Conservation (phyloP, 1,284 basidiomycete genomes). For the Rhodofomes roseus region DNA sequence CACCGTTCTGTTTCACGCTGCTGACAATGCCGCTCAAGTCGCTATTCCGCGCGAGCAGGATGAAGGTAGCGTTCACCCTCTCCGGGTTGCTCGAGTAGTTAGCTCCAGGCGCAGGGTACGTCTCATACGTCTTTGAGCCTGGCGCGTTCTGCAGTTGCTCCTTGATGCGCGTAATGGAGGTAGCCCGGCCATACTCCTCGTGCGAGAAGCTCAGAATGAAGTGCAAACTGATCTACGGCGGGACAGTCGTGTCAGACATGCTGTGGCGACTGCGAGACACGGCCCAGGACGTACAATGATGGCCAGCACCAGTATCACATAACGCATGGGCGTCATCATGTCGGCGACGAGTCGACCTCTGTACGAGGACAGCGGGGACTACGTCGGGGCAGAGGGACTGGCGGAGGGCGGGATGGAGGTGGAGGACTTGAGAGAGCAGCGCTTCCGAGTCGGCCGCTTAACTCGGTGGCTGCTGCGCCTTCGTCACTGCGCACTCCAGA, state of each 20-base stretch:
- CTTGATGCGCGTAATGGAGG: slow-evolving; percentile 53
- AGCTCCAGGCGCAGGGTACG: slow-evolving; percentile 57
- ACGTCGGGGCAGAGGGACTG: neutral
- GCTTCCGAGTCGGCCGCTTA: neutral
- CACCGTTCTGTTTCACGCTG: slow-evolving; percentile 69
- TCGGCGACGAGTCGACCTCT: slow-evolving; percentile 25
- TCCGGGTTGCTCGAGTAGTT: slow-evolving; percentile 35
- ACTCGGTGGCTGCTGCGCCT: neutral
- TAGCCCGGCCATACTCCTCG: slow-evolving; percentile 63
- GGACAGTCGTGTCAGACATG: neutral
- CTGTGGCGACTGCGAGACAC: neutral
- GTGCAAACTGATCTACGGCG: slow-evolving; percentile 59
- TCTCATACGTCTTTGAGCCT: slow-evolving; percentile 46
- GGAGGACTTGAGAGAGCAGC: neutral
- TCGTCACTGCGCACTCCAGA: neutral
- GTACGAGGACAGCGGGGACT: neutral
- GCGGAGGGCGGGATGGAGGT: neutral
- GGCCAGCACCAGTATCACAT: slow-evolving; percentile 61
- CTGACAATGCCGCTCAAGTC: slow-evolving; percentile 72
- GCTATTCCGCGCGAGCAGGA: slow-evolving; percentile 81
- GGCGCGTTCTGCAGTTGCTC: slow-evolving; percentile 36
- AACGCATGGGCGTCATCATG: slow-evolving; percentile 80
- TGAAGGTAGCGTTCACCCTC: slow-evolving; percentile 83
- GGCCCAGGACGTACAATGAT: slow-evolving; percentile 49
- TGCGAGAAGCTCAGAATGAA: slow-evolving; percentile 71